phyloP scores from a whole-genome alignment of 73 alveolate genomes.

The Uronychia binucleata region DNA sequence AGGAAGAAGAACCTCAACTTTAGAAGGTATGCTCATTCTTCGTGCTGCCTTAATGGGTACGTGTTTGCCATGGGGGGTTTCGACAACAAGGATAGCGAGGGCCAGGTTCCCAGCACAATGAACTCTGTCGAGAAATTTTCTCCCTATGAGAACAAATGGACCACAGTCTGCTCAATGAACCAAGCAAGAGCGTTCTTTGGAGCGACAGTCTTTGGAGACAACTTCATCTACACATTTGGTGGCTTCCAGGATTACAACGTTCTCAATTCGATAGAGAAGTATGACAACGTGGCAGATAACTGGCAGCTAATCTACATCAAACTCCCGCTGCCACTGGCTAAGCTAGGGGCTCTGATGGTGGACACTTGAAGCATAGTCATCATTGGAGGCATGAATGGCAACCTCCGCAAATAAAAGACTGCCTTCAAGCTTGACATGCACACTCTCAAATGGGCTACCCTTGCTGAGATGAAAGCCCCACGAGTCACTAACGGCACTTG shows the following conservation, averaged over 20 bases:
- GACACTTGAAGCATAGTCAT: slow-evolving; percentile 33
- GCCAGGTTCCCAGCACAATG: slow-evolving; percentile 49
- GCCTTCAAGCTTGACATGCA: slow-evolving; percentile 22
- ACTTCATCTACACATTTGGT: slow-evolving; percentile 53
- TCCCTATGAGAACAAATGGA: slow-evolving; percentile 60
- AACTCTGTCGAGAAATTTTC: slow-evolving; percentile 46
- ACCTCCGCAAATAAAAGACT: slow-evolving; percentile 31
- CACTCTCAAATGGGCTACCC: slow-evolving; percentile 32
- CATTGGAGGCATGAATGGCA: slow-evolving; percentile 62
- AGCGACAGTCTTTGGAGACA: slow-evolving; percentile 28
- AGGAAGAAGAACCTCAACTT: slow-evolving; percentile 49
- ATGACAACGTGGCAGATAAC: slow-evolving; percentile 50
- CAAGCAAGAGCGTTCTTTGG: slow-evolving; percentile 61
- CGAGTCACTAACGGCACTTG: slow-evolving; percentile 36
- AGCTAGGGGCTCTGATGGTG: slow-evolving; percentile 44
- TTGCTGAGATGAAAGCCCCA: slow-evolving; percentile 55
- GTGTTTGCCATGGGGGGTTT: slow-evolving; percentile 62
- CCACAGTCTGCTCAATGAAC: slow-evolving; percentile 25
- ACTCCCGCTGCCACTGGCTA: slow-evolving; percentile 53
- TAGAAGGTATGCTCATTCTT: slow-evolving; percentile 52
- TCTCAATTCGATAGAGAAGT: slow-evolving; percentile 51
- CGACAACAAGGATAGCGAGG: slow-evolving; percentile 66
- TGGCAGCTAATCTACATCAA: slow-evolving; percentile 49
- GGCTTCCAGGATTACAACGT: slow-evolving; percentile 59
- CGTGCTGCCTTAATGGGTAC: slow-evolving; percentile 51